A percentile compares a stretch with the other conserved stretches of the same genome.
Evolutionary conservation across 495 filamentous ascomycete species (phyloP).

Genomic region (Trichoderma asperelloides): DNA sequence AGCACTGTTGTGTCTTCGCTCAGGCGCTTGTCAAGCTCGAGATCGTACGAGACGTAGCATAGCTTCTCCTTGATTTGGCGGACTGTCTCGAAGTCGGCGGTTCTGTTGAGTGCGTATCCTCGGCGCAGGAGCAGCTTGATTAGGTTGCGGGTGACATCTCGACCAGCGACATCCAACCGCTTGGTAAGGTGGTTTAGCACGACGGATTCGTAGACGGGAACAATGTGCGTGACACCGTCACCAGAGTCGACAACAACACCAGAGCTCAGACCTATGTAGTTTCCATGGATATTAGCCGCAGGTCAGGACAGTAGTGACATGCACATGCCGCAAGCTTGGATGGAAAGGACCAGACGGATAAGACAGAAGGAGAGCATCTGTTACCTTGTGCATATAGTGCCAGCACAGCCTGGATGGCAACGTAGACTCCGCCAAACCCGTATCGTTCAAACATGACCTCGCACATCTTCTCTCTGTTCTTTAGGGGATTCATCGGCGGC

Average conservation of each 20-base stretch:
- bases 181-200: slow-evolving; percentile 95
- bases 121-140: slow-evolving; percentile 91
- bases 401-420: slow-evolving; percentile 95
- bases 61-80: slow-evolving; percentile 99
- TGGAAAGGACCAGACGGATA: not conserved
- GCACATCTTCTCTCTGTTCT: slow-evolving; percentile 93
- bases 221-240: slow-evolving; percentile 96
- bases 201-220: slow-evolving; percentile 94
- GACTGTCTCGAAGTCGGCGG: slow-evolving; percentile 97
- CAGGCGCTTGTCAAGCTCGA: slow-evolving; percentile 89
- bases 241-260: slow-evolving; percentile 97
- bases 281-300: not conserved
- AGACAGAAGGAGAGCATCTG: slow-evolving; percentile 8
- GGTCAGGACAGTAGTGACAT: not conserved
- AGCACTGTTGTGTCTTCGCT: slow-evolving; percentile 96
- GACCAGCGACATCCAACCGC: slow-evolving; percentile 87
- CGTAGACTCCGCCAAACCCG: slow-evolving; percentile 92
- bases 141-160: slow-evolving; percentile 94
- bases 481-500: slow-evolving; percentile 93
- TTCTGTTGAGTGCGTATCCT: slow-evolving; percentile 95
- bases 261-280: slow-evolving; percentile 64
- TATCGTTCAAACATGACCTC: slow-evolving; percentile 99
- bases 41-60: slow-evolving; percentile 97
- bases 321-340: not conserved
- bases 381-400: slow-evolving; percentile 96